Evolutionary conservation across 2,329 filamentous ascomycete genomes (phyloP), one percentile per base, ranked within the genome.

Genomic region (Trichoderma breve): DNA sequence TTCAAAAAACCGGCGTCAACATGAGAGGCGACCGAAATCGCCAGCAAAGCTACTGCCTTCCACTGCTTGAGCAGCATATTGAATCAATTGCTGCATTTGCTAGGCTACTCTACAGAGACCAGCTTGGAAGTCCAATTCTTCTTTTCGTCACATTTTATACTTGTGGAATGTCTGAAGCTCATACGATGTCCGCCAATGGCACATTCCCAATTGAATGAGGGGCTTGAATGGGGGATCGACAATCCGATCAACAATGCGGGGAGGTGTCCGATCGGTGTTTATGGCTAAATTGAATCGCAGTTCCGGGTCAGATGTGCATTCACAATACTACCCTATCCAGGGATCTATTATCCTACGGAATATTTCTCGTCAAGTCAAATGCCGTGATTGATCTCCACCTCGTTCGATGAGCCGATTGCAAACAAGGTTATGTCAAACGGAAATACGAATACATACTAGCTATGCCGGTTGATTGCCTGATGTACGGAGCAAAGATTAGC

Each of bases 311-410:
- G 14, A 34, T 36, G 28, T 53, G 3, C 47, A 14, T 14, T 24
- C 1, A 30, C 6, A 47, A 69, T 69, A 51, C 66, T n/a, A 69
- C 66, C 26, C 21, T 60, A 30, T 55, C 47, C 55, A 32, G 66
- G 47, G 36, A 51, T 69, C 28, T 69, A 69, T 60, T 69, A 69
- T 24, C 66, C 66, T 69, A 60, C 66, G 66, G 66, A 21, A 51
- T 51, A 51, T 69, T 69, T 51, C 21, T 34, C 15, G 8, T n/a
- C 55, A 51, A 26, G n/a, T 61, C 36, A 69, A 43, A 36, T 61
- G 53, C 24, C 55, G 55, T 51, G n/a, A 34, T n/a, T 43, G 1
- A 28, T 51, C 66, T 28, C 66, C 66, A 51, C 55, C 9, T 34
- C n/a, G 5, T 51, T 34, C 24, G 6, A 69, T 43, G 21, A 61